Conservation (phyloP, 768 basidiomycete species). For the Leccinellum luteum region DNA sequence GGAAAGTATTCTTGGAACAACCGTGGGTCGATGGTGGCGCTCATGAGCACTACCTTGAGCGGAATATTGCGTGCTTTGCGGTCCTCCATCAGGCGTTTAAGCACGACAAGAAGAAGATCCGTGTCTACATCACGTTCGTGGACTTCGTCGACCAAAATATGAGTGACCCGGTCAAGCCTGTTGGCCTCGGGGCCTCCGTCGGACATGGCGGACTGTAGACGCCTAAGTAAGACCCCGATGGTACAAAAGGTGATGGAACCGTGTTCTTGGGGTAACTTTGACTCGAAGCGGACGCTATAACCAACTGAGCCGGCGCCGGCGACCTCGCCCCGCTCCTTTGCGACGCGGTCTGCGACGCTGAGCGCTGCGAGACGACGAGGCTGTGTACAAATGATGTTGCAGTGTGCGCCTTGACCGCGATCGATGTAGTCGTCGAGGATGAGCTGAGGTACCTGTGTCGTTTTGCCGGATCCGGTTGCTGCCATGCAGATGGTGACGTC, state of each 20-base stretch:
- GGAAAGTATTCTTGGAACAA: constrained; percentile 89
- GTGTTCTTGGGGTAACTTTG: constrained; percentile 70
- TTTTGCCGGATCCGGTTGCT: constrained; percentile 90
- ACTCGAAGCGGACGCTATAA: constrained; percentile 91
- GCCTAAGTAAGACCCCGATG: constrained; percentile 84
- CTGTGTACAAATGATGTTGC: constrained; percentile 92
- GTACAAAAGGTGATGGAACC: constrained; percentile 93
- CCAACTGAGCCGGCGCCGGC: constrained; percentile 71
- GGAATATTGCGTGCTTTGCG: constrained; percentile 67
- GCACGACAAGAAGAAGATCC: constrained; percentile 82
- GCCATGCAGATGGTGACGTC: constrained; percentile 91
- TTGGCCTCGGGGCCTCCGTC: constrained; percentile 34
- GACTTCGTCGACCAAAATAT: constrained; percentile 92
- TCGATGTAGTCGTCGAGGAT: constrained; percentile 83
- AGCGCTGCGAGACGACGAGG: constrained; percentile 90
- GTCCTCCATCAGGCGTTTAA: constrained; percentile 78
- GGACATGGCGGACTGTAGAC: constrained; percentile 73
- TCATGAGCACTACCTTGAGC: constrained; percentile 90
- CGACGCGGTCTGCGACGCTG: constrained; percentile 86
- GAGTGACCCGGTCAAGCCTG: constrained; percentile 74
- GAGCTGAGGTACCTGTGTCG: constrained; percentile 91
- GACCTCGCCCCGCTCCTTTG: constrained; percentile 78
- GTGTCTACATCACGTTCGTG: constrained; percentile 96
- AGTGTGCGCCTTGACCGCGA: constrained; percentile 73
- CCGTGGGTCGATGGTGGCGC: constrained; percentile 89